Evolutionary conservation across 2,329 filamentous ascomycete species (phyloP).

Genomic region (Aspergillus felis): DNA sequence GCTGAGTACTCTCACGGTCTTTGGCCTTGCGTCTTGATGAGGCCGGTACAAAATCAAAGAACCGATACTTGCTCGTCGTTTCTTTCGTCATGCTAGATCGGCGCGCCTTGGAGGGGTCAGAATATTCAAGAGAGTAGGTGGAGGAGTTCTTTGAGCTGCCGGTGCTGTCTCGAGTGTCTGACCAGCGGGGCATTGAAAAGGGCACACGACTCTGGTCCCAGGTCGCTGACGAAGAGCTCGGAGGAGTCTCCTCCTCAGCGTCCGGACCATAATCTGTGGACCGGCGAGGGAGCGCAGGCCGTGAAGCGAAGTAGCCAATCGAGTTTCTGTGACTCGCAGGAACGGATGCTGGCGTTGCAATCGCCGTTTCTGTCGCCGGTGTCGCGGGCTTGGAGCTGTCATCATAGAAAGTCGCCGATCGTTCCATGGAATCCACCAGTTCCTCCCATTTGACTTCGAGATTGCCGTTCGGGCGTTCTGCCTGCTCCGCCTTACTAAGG

Average conservation of each 20-base stretch:
- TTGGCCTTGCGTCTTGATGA: slow-evolving; percentile 40
- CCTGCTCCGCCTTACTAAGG: slow-evolving; percentile 44
- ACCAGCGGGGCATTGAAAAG: slow-evolving; percentile 38
- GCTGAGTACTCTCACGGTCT: slow-evolving; percentile 34
- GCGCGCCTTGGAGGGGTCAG: slow-evolving; percentile 33
- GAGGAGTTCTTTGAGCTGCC: slow-evolving; percentile 46
- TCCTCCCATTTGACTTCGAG: slow-evolving; percentile 49
- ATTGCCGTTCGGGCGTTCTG: slow-evolving; percentile 44
- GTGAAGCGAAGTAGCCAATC: slow-evolving; percentile 37
- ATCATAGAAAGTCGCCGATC: slow-evolving; percentile 39
- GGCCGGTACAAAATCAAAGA: slow-evolving; percentile 44
- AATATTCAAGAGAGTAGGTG: slow-evolving; percentile 42
- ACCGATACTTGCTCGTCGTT: slow-evolving; percentile 38
- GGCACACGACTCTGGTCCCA: slow-evolving; percentile 42
- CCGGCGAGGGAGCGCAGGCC: slow-evolving; percentile 36
- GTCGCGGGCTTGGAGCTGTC: slow-evolving; percentile 37
- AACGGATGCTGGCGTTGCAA: slow-evolving; percentile 26
- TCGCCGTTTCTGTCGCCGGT: slow-evolving; percentile 31
- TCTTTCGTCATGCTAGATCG: slow-evolving; percentile 39
- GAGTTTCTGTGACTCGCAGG: slow-evolving; percentile 38
- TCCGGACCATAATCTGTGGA: slow-evolving; percentile 37
- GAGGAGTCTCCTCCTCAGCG: slow-evolving; percentile 43
- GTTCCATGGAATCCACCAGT: slow-evolving; percentile 47
- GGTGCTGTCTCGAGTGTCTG: slow-evolving; percentile 40
- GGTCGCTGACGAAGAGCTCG: slow-evolving; percentile 41